Conservation (phyloP, 257 asterid species). For the Cruciata laevipes region DNA sequence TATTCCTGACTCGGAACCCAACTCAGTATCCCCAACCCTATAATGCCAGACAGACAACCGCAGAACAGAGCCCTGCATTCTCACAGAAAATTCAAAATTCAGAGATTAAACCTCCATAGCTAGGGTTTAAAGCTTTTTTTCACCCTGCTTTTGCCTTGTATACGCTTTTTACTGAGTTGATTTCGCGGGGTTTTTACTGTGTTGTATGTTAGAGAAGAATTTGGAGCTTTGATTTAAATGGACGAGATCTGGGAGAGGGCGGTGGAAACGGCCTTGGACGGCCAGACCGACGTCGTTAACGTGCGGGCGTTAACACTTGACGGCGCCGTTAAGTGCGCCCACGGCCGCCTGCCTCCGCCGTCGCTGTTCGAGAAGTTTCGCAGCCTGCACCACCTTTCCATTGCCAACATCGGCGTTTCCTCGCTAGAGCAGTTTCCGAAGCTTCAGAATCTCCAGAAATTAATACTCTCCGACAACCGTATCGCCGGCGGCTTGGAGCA, state of each 20-base stretch:
- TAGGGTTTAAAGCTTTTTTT: slow-evolving; percentile 12
- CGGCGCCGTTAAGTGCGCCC: slow-evolving; percentile 89
- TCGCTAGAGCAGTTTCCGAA: slow-evolving; percentile 82
- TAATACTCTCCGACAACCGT: slow-evolving; percentile 78
- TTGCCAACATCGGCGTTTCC: slow-evolving; percentile 82
- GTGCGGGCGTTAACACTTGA: slow-evolving; percentile 75
- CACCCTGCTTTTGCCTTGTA: not conserved
- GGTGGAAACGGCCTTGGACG: slow-evolving; percentile 84
- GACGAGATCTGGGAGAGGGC: slow-evolving; percentile 98
- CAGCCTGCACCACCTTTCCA: slow-evolving; percentile 73
- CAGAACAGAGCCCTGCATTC: not conserved
- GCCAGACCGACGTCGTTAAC: slow-evolving; percentile 60
- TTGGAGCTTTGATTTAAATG: slow-evolving; percentile 29
- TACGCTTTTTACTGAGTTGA: not conserved
- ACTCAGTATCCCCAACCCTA: slow-evolving; percentile 44
- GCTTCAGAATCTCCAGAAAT: slow-evolving; percentile 59
- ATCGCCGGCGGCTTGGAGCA: slow-evolving; percentile 81
- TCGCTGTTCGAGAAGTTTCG: slow-evolving; percentile 83
- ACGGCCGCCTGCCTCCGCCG: slow-evolving; percentile 86
- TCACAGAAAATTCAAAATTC: not conserved
- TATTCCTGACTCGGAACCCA: slow-evolving; percentile 41
- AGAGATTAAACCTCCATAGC: slow-evolving; percentile 9
- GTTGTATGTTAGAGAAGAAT: slow-evolving; percentile 8
- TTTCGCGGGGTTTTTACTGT: not conserved
- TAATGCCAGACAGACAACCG: slow-evolving; percentile 25